Evolutionary conservation across 306 rosid genomes (phyloP).

Genomic region (Castanopsis chinensis): DNA sequence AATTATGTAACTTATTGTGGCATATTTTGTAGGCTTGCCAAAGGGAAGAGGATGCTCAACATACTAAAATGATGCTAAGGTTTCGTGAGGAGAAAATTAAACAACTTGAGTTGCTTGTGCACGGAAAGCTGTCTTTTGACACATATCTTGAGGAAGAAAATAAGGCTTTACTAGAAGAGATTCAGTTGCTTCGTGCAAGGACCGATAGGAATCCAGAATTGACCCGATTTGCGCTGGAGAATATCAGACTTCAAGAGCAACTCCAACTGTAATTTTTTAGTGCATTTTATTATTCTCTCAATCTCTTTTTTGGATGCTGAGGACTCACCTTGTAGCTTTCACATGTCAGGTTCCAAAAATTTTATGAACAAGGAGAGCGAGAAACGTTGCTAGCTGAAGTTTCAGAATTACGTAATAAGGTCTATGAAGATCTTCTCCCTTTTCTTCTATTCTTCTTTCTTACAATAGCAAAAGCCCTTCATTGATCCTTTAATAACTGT

Average conservation of each 20-base stretch:
- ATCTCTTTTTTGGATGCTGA: conserved; percentile 17
- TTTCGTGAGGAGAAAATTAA: conserved; percentile 69
- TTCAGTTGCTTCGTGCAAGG: conserved; percentile 55
- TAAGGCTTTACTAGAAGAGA: conserved; percentile 62
- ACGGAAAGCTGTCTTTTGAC: conserved; percentile 67
- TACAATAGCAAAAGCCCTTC: not conserved
- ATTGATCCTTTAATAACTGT: conserved; percentile 24
- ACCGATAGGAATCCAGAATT: conserved; percentile 54
- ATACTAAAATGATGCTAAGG: conserved; percentile 45
- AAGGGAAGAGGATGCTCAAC: conserved; percentile 64
- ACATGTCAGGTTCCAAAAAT: conserved; percentile 58
- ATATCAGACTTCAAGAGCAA: conserved; percentile 59
- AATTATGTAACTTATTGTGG: conserved; percentile 13
- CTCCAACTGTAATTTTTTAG: conserved; percentile 54
- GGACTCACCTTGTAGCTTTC: conserved; percentile 38
- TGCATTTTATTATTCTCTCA: conserved; percentile 16
- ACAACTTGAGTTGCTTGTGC: conserved; percentile 65
- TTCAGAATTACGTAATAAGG: conserved; percentile 81
- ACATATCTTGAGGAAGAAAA: conserved; percentile 70
- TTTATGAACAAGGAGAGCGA: conserved; percentile 74
- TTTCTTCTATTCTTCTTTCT: conserved; percentile 5
- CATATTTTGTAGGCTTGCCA: conserved; percentile 57
- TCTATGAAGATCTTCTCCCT: conserved; percentile 20
- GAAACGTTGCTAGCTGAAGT: conserved; percentile 72
- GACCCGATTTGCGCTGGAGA: conserved; percentile 53